Percentiles rank a stretch among this genome's conserved stretches.
phyloP scores from a whole-genome alignment of 225 moss, liverwort and hornwort species.

The Lunularia cruciata region DNA sequence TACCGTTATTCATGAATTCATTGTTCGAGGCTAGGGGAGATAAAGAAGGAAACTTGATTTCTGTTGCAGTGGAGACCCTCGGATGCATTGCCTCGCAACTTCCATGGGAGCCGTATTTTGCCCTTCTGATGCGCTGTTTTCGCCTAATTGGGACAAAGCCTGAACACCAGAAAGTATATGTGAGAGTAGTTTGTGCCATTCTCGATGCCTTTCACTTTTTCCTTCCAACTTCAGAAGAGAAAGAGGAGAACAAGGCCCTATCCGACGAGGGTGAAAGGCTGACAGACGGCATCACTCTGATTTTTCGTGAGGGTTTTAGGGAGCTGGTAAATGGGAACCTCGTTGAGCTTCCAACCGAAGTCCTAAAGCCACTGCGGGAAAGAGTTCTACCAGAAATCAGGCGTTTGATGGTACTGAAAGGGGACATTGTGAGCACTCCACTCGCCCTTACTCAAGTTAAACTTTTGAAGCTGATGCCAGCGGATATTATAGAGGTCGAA shows the following conservation, averaged over 20 bases:
- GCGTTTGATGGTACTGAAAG: conserved; percentile 80
- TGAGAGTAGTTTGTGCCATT: conserved; percentile 73
- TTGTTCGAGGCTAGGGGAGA: conserved; percentile 93
- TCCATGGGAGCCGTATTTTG: conserved; percentile 87
- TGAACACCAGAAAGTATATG: conserved; percentile 75
- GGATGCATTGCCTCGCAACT: conserved; percentile 73
- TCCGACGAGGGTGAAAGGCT: background rate
- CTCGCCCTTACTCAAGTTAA: conserved; percentile 86
- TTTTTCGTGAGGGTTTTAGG: background rate
- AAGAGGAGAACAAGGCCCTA: conserved; percentile 9
- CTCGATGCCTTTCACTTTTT: conserved; percentile 92
- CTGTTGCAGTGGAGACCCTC: conserved; percentile 67
- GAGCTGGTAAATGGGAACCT: conserved; percentile 1
- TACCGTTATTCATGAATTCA: conserved; percentile 89
- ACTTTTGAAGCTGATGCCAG: conserved; percentile 78
- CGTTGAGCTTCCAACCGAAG: conserved; percentile 47
- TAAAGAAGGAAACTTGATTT: conserved; percentile 89
- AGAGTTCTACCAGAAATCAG: conserved; percentile 79
- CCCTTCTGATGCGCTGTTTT: conserved; percentile 82
- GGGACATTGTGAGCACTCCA: conserved; percentile 85
- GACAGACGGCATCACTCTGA: background rate
- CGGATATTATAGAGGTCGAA: conserved; percentile 69
- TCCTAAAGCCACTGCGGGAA: conserved; percentile 59
- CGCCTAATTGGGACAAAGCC: conserved; percentile 65
- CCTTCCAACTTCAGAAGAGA: conserved; percentile 26